phyloP scores from a whole-genome alignment of 2,329 filamentous ascomycete genomes.

The Alternaria hordeiaustralica region DNA sequence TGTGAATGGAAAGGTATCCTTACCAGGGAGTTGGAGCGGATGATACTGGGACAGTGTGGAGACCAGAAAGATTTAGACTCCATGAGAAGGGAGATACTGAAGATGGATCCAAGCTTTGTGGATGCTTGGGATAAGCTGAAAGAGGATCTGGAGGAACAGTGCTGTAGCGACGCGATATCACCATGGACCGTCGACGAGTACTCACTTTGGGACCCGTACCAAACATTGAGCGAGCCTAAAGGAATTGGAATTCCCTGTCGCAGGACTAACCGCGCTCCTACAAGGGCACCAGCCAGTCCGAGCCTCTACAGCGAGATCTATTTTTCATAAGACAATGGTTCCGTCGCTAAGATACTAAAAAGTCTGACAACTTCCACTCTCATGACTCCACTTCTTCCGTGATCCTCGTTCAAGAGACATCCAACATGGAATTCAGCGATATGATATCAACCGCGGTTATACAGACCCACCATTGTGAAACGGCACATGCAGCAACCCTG shows the following conservation, averaged over 20 bases:
- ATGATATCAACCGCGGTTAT: neutral
- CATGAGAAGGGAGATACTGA: neutral
- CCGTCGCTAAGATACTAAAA: neutral
- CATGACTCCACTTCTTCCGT: neutral
- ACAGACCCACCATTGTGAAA: neutral
- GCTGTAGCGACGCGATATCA: neutral
- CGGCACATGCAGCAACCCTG: neutral
- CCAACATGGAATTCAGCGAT: neutral
- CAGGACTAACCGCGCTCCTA: no score
- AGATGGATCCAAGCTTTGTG: neutral
- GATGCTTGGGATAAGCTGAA: neutral
- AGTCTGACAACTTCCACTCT: neutral
- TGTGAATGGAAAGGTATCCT: neutral
- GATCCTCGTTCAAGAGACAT: neutral
- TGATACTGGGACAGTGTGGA: neutral
- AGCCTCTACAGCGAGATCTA: neutral
- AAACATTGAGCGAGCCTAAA: neutral
- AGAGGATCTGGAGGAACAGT: neutral
- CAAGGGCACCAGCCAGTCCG: no score
- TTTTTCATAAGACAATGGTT: neutral
- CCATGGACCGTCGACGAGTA: neutral
- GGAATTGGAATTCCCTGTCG: no score
- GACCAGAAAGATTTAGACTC: neutral
- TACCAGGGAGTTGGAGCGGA: neutral
- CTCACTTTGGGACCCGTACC: neutral